Evolutionary conservation across 2,329 filamentous ascomycete species (phyloP).

Genomic region (Colletotrichum lupini): DNA sequence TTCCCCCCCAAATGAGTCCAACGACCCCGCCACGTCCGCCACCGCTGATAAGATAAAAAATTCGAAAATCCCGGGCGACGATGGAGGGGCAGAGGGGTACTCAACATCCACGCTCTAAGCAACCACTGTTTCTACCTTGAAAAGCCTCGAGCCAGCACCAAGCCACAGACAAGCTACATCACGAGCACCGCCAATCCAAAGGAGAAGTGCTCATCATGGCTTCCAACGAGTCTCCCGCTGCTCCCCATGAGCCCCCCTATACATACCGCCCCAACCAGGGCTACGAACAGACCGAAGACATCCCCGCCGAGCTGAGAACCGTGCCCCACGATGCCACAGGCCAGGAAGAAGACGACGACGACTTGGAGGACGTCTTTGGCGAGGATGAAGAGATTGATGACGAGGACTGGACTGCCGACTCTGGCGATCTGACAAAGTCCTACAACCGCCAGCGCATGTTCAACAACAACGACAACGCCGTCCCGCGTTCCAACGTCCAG

Average conservation of each 20-base stretch:
- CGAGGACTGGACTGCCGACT: conserved; percentile 64
- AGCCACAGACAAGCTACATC: neutral
- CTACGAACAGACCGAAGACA: conserved; percentile 51
- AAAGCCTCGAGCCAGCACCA: neutral
- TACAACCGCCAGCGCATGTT: conserved; percentile 87
- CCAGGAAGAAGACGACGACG: conserved; percentile 45
- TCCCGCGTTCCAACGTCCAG: conserved; percentile 80
- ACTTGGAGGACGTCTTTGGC: conserved; percentile 57
- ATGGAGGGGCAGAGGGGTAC: conserved; percentile 29
- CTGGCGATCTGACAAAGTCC: conserved; percentile 82
- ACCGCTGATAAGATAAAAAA: conserved; percentile 36
- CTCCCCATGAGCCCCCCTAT: conserved; percentile 58
- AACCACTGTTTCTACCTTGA: neutral
- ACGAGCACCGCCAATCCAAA: neutral
- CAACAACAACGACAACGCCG: conserved; percentile 62
- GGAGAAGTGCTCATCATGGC: conserved; percentile 11
- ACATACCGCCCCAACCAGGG: conserved; percentile 56
- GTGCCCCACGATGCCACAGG: conserved; percentile 13
- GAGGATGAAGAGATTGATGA: conserved; percentile 73
- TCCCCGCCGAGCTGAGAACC: conserved; percentile 26
- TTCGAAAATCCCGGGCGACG: conserved; percentile 12
- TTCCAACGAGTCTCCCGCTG: conserved; percentile 46
- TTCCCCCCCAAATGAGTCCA: neutral
- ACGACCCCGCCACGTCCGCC: conserved; percentile 21
- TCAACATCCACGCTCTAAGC: conserved; percentile 1